Evolutionary conservation across 2,329 filamentous ascomycete species (phyloP), one percentile per base, ranked within the genome.

Genomic region (Leptographium wingfieldii): DNA sequence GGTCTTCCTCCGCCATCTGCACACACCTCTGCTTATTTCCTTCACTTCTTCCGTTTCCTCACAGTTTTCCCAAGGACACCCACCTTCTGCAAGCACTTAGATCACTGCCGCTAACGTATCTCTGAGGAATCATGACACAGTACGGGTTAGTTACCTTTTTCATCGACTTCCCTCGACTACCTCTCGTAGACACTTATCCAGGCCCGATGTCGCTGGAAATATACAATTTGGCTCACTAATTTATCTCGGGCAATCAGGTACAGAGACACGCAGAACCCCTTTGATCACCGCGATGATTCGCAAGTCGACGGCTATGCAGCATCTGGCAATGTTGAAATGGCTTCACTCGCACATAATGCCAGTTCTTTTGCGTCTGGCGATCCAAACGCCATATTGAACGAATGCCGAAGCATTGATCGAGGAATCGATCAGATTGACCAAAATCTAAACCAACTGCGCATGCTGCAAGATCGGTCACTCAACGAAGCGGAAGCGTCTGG

Each of bases 361-460:
- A 68, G 74, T 57, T 72, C 73, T 56, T 77, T 79, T 58, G 77
- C 56, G 19, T 58, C 62, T 2, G 67, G 73, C 66, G 83, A 91
- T 71, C 84, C 87, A 52, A 91, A 90, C 70, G 82, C 82, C 60
- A 87, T 95, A 66, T 80, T 96, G 62, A 90, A 95, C 74, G 87
- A 94, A 71, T 94, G 90, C 74, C 82, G 84, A 61, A 84, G 89
- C 54, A 87, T 96, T 70, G 87, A 91, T 71, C 78, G 82, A 61
- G 87, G 85, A 51, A 88, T 96, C 68, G 81, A 88, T 63, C 78
- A 84, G 61, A 83, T 96, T 68, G 84, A 91, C 68, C 74, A 75
- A 63, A 88, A 88, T 67, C 81, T 95, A 40, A 79, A 84, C 65
- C 81, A 87, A 68, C 82, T 96, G 55, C 82, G 84, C 67, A 80